Evolutionary conservation across 495 filamentous ascomycete genomes (phyloP), one percentile per base, ranked within the genome.

Genomic region (Viridothelium virens): DNA sequence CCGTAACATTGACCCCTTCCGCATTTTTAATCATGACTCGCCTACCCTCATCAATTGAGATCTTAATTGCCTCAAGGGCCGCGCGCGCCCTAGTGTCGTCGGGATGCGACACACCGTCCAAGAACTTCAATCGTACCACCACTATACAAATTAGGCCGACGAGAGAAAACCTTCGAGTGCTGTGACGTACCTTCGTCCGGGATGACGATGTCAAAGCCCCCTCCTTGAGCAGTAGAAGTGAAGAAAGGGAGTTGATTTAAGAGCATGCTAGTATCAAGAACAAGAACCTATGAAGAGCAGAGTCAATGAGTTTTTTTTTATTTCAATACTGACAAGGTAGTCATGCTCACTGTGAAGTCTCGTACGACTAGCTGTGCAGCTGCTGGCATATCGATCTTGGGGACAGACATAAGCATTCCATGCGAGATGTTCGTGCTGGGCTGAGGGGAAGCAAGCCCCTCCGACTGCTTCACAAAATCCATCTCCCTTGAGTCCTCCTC

Each of bases 221-320:
- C 65, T 31, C 36, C 44, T 16, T 70, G 41, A 16, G 61, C 25
- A 38, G 67, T 38, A 6, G 50, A 4, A 34, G 18, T 41, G 63
- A 68, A 68, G 10, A 70, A 53, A 53, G 67, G 62, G 14, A 48
- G 53, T 36, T 70, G 56, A 4, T 56, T 68, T 33, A 67, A 33
- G n/a, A 68, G 53, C 18, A 68, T 37, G 38, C 63, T 63, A 14
- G 68, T 67, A 34, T 70, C 66, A 36, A 66, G 66, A 7, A 70
- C 66, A 11, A 70, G 53, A 4, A 59, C 48, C 48, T 59, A 18
- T 53, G 5, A 18, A 53, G 25, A 47, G 14, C 53, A 18, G 11
- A 18, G 18, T 18, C 48, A 46, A 25, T 53, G n/a, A 14, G 14
- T 44, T 44, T 44, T 14, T 14, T 7, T 7, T 44, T 7, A 14